These are phyloP conservation scores for Thymus mandschuricus DNA, from an alignment of 257 asterid species.

Conservation along the genomic window DNA sequence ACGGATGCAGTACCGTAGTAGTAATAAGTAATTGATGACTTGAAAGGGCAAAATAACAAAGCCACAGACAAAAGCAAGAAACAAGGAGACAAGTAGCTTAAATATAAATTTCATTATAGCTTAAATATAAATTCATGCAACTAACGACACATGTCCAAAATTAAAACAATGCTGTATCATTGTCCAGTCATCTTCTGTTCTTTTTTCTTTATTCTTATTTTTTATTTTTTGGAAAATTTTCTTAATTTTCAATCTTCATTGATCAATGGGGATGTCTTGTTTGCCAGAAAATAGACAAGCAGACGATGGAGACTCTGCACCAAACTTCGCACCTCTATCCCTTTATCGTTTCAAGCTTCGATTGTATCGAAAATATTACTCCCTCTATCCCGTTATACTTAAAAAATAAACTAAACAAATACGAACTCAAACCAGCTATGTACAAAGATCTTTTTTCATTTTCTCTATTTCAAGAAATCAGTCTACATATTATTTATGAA, in stretches of 20 bases:
- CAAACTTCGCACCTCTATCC: constrained; percentile 37
- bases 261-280: constrained; percentile 26
- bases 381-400: no score
- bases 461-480: constrained; percentile 30
- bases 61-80: not conserved
- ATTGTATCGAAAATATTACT: not conserved
- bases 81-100: constrained; percentile 6
- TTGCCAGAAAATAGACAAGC: constrained; percentile 37
- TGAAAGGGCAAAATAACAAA: not conserved
- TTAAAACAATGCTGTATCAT: constrained; percentile 20
- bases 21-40: not conserved
- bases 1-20: no score
- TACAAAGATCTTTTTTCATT: constrained; percentile 36
- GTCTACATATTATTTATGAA: constrained; percentile 63
- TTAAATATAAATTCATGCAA: constrained; percentile 27
- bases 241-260: constrained; percentile 14
- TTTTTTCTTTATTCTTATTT: not conserved
- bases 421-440: constrained; percentile 25
- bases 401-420: no score
- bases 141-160: constrained; percentile 16
- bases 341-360: not conserved
- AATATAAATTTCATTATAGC: constrained; percentile 32
- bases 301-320: constrained; percentile 41
- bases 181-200: constrained; percentile 12
- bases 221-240: not conserved